Base-by-base conservation (phyloP, 768 basidiomycete species). In the Agaricus subrufescens region DNA sequence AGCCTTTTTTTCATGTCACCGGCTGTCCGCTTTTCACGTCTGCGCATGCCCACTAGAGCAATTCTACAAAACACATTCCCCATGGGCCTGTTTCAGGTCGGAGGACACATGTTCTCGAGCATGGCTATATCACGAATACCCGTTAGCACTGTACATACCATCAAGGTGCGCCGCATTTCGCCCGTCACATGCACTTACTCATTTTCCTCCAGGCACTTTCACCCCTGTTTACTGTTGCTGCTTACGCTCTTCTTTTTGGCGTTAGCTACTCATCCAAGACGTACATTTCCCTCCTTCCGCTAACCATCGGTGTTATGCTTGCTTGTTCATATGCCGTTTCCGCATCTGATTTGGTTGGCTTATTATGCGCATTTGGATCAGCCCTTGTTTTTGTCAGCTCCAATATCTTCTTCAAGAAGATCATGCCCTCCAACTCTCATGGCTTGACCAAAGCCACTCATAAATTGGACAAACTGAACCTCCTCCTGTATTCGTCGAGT, bases 381-480 rank as follows among this genome's bases (percentile, higher is more conserved):
- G 97, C 97, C 30, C 73, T 99, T 56, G 86, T 99, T 61, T 98
- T 99, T 68, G 97, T 99, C 60, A 89, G 89, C 62, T 95, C 94
- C 60, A 99, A 99, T 72, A 98, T 99, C 64, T 97, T 95, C 71
- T 98, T 96, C 82, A 99, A 99, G 74, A 98, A 96, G 76, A 86
- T 98, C 60, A 88, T 99, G 82, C 97, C 97, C 2, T 77, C 81
- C 7, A 78, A 78, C 51, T 65, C 72, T 4, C 73, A 75, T 23
- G 72, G 73, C 31, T 56, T 72, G 19, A 64, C 74, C 4, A 64
- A 65, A 56, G 71, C 76, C 1, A 71, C 81, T 3, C 88, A 89
- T 67, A 94, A 93, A 71, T 81, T 99, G 34, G 97, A 99, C 80
- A 98, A 98, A 76, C 82, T 98, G 64, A 98, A 98, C 72, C 78